Conservation (phyloP, 495 filamentous ascomycete species). For the Penicillium mononematosum region DNA sequence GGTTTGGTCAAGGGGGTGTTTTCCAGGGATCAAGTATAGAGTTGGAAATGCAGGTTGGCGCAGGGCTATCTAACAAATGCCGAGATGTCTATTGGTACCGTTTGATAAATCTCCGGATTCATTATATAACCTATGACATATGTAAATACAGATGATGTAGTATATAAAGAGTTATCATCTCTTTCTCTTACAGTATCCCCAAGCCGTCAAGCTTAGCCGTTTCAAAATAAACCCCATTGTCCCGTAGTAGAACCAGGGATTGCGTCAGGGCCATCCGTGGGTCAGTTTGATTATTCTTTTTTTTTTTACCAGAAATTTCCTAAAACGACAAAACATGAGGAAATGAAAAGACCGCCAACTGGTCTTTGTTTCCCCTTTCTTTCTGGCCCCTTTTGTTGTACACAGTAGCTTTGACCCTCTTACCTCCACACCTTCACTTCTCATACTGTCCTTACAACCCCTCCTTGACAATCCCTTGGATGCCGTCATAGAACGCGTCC, state of each 20-base stretch:
- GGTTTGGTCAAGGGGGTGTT: background rate
- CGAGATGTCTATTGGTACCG: background rate
- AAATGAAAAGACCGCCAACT: background rate
- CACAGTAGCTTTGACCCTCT: constrained; percentile 8
- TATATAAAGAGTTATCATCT: background rate
- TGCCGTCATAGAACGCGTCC: constrained; percentile 38
- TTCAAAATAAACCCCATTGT: constrained; percentile 4
- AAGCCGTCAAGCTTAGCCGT: constrained; percentile 1
- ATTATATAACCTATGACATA: background rate
- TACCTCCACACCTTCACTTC: background rate
- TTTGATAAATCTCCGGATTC: background rate
- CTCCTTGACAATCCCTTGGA: constrained; percentile 18
- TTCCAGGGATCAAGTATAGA: background rate
- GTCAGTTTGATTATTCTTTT: constrained; percentile 10
- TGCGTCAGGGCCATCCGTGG: constrained; percentile 25
- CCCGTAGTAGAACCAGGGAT: constrained; percentile 2
- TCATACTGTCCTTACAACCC: constrained; percentile 10
- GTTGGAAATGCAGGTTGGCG: background rate
- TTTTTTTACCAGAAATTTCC: background rate
- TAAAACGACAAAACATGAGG: constrained; percentile 1
- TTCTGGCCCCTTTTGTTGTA: constrained; percentile 1
- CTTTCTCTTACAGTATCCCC: background rate
- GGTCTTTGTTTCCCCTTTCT: constrained; percentile 2
- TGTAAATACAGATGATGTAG: background rate
- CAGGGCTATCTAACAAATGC: background rate